Evolutionary conservation across 2,329 filamentous ascomycete genomes (phyloP), one percentile per base, ranked within the genome.

Genomic region (Beauveria australis): DNA sequence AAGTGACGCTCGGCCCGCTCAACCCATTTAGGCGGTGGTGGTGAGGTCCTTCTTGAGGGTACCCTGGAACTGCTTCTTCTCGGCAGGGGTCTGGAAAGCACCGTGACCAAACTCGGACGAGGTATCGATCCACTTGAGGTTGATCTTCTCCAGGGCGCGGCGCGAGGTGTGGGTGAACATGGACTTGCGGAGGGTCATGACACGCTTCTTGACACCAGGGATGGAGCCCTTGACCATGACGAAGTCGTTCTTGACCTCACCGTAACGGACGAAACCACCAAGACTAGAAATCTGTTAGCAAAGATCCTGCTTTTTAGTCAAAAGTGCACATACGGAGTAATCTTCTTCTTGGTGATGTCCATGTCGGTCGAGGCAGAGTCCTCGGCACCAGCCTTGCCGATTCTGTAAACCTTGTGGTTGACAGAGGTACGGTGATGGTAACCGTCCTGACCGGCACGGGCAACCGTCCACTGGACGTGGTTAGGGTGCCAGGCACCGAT

Each of bases 381-480:
- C 76, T 94, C 91, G 73, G 94, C 91, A 69, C 84, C 83, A 72
- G 85, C 93, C 88, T 94, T 95, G 76, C 93, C 94, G 71, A 99
- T 90, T 71, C 94, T 91, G 91, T 97, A 99, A 77, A 99, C 81
- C 90, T 99, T 99, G 91, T 99, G 94, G 90, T 99, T 99, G 84
- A 94, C 90, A 67, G 94, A 97, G 75, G 94, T 99, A 89, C 94
- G 92, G 85, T 99, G 94, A 80, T 99, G 94, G 89, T 99, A 99
- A 86, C 94, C 94, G 81, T 88, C 87, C 84, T 99, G 94, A 96
- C 94, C 94, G 69, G 94, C 94, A 89, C 94, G 94, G 77, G 93
- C 94, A 84, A 99, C 94, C 78, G 94, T 99, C 94, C 94, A 99
- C 85, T 99, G 94, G 81, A 99, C 94, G 91, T 99, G 94, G 81